phyloP scores from a whole-genome alignment of 1,139 yeast species.

The Fermentozyma sake region DNA sequence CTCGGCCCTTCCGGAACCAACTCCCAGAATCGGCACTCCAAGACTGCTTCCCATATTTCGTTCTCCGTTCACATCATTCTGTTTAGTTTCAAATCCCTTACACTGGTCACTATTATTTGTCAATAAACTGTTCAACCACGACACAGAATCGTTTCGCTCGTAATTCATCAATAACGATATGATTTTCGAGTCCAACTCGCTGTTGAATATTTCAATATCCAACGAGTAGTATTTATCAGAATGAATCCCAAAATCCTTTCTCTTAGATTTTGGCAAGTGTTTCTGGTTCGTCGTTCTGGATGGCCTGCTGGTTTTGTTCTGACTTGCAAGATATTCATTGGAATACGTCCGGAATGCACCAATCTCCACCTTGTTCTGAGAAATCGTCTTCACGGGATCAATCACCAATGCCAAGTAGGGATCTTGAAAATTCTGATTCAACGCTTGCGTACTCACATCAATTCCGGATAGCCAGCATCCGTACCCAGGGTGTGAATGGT shows the following conservation, averaged over 20 bases:
- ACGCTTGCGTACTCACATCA: conserved; percentile 80
- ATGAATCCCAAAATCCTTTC: conserved; percentile 67
- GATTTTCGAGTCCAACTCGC: conserved; percentile 46
- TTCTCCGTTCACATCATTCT: background rate
- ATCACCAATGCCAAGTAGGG: conserved; percentile 87
- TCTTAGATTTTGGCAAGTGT: conserved; percentile 42
- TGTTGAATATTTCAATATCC: conserved; percentile 60
- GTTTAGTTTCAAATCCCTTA: background rate
- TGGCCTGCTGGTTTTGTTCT: conserved; percentile 4
- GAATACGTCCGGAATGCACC: conserved; percentile 90
- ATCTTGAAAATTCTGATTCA: conserved; percentile 86
- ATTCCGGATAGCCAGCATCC: conserved; percentile 93
- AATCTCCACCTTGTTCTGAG: conserved; percentile 69
- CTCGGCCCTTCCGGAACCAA: too few species aligned
- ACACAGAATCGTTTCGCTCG: conserved; percentile 10
- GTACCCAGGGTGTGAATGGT: conserved; percentile 96
- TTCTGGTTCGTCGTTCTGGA: conserved; percentile 4
- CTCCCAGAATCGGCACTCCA: too few species aligned
- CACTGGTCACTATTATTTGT: background rate
- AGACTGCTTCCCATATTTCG: background rate
- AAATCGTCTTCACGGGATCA: conserved; percentile 71
- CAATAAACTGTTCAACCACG: conserved; percentile 11
- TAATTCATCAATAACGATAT: conserved; percentile 10
- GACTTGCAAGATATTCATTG: conserved; percentile 23
- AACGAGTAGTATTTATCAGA: conserved; percentile 68